A percentile compares a stretch with the other conserved stretches of the same genome.
Conservation (phyloP, 345 rosid species). For the Populus pruinosa region DNA sequence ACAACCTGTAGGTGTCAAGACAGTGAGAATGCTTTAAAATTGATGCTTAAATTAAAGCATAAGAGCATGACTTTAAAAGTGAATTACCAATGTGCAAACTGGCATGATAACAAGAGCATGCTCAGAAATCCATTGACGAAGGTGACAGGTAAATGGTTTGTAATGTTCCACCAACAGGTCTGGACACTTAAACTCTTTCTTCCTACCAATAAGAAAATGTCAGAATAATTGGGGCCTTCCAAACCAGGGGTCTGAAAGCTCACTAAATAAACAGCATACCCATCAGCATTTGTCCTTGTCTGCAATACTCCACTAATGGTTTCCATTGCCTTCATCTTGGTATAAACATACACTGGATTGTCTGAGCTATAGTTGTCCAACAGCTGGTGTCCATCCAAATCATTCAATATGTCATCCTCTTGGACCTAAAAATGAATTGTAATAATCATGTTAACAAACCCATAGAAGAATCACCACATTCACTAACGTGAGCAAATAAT, state of each 20-base stretch:
- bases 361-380: slow-evolving; percentile 40
- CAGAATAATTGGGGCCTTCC: slow-evolving; percentile 7
- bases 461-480: neutral
- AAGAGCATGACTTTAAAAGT: slow-evolving; percentile 23
- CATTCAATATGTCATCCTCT: slow-evolving; percentile 59
- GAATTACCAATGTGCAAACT: slow-evolving; percentile 53
- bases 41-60: slow-evolving; percentile 38
- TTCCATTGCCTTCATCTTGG: slow-evolving; percentile 55
- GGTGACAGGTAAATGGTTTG: slow-evolving; percentile 59
- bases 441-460: neutral
- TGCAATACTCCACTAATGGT: slow-evolving; percentile 40
- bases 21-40: slow-evolving; percentile 53
- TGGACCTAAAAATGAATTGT: slow-evolving; percentile 39
- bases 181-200: slow-evolving; percentile 73
- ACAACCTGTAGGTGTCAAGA: slow-evolving; percentile 64
- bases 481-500: neutral
- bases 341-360: slow-evolving; percentile 29
- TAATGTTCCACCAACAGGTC: slow-evolving; percentile 50
- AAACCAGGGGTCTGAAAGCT: neutral
- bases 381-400: slow-evolving; percentile 37
- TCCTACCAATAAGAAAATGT: slow-evolving; percentile 32
- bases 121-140: slow-evolving; percentile 55
- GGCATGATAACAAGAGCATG: slow-evolving; percentile 41
- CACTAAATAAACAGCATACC: slow-evolving; percentile 40
- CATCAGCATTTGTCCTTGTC: slow-evolving; percentile 46